A percentile compares a stretch with the other conserved stretches of the same genome.
These are phyloP conservation scores for Entelexis sorbosivorans DNA, from an alignment of 1,139 yeast genomes.

Conservation along the genomic window DNA sequence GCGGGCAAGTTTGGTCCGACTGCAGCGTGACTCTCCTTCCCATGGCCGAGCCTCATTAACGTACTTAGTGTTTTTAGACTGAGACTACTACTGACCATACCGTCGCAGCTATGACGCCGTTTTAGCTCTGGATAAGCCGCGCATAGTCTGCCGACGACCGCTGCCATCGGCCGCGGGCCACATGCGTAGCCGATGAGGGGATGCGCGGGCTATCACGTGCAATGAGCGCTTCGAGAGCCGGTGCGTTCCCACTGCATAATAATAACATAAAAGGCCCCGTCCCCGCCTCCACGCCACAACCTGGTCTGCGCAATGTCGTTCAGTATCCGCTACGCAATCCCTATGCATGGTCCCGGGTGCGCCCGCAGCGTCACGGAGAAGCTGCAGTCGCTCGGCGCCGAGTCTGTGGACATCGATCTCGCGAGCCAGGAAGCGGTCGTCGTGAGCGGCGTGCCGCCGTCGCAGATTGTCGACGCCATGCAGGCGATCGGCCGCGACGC, in stretches of 20 bases:
- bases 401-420: constrained; percentile 44
- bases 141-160: no score
- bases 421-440: constrained; percentile 49
- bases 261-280: background rate
- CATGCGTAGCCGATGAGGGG: background rate
- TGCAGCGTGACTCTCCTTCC: no score
- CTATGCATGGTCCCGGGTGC: constrained; percentile 63
- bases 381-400: constrained; percentile 35
- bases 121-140: no score
- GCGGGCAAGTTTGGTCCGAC: no score
- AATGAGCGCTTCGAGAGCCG: constrained; percentile 1
- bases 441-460: constrained; percentile 58
- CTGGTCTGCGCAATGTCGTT: constrained; percentile 2
- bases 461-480: constrained; percentile 51
- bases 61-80: no score
- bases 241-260: background rate
- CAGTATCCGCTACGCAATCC: constrained; percentile 50
- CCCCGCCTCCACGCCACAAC: background rate
- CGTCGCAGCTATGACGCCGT: no score
- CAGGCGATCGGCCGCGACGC: constrained; percentile 76
- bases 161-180: background rate
- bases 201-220: background rate
- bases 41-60: no score
- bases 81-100: no score
- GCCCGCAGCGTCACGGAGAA: constrained; percentile 49